phyloP scores from a whole-genome alignment of 805 yeast species.

The Zygosaccharomyces lentus region DNA sequence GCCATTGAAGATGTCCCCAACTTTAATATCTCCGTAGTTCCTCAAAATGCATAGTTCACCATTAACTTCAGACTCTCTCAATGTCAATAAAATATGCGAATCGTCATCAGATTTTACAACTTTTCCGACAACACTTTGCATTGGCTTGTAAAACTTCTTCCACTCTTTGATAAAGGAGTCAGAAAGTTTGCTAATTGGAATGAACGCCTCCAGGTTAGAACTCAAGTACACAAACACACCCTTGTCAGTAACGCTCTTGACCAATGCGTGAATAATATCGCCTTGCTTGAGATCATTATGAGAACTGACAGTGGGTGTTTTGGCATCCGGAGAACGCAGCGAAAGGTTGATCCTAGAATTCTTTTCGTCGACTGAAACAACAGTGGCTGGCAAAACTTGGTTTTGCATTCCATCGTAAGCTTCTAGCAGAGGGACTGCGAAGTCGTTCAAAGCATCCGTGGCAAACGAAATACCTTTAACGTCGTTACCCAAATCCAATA shows the following conservation, averaged over 20 bases:
- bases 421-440: constrained; percentile 47
- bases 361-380: constrained; percentile 36
- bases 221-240: constrained; percentile 80
- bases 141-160: constrained; percentile 68
- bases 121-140: constrained; percentile 73
- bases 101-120: constrained; percentile 58
- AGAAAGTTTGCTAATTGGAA: constrained; percentile 73
- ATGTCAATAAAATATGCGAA: constrained; percentile 65
- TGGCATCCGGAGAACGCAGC: constrained; percentile 48
- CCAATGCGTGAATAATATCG: constrained; percentile 74
- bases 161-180: constrained; percentile 82
- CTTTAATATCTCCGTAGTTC: constrained; percentile 60
- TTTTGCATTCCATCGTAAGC: constrained; percentile 42
- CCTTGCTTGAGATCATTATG: constrained; percentile 59
- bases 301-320: constrained; percentile 47
- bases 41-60: constrained; percentile 61
- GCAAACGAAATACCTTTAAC: constrained; percentile 55
- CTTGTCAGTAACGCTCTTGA: constrained; percentile 65
- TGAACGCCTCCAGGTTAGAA: constrained; percentile 67
- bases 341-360: constrained; percentile 58
- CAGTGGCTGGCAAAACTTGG: constrained; percentile 54
- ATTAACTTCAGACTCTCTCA: constrained; percentile 74
- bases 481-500: constrained; percentile 64
- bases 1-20: constrained; percentile 74
- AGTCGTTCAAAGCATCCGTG: constrained; percentile 75